Conservation (phyloP, 345 rosid species). For the Hibiscus mutabilis region DNA sequence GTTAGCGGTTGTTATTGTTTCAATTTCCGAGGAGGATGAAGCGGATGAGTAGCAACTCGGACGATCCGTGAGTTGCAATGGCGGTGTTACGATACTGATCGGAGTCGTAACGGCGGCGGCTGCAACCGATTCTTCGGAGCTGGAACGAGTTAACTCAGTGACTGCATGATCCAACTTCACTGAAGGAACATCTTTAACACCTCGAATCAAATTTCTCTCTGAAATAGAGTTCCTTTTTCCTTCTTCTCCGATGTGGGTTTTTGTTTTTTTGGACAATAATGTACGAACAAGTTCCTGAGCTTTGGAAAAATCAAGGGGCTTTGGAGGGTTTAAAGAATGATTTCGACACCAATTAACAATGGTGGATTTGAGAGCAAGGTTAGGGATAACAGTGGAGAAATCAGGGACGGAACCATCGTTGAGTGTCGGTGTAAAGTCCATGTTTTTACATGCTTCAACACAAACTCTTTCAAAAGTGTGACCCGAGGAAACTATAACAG, state of each 20-base stretch:
- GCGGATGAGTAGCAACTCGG: conserved; percentile 60
- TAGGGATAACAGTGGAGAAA: conserved; percentile 71
- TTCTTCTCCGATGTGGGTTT: neutral
- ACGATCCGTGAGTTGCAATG: conserved; percentile 37
- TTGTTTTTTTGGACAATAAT: conserved; percentile 16
- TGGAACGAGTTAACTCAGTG: conserved; percentile 39
- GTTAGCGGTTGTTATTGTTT: conserved; percentile 19
- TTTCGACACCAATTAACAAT: conserved; percentile 60
- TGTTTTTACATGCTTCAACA: conserved; percentile 52
- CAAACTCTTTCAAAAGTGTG: conserved; percentile 74
- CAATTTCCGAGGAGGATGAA: conserved; percentile 52
- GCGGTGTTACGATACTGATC: conserved; percentile 23
- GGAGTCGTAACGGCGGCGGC: neutral
- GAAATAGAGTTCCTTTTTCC: neutral
- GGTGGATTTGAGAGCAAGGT: conserved; percentile 71
- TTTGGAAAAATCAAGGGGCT: conserved; percentile 37
- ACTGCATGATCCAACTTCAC: conserved; percentile 33
- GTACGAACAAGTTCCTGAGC: conserved; percentile 45
- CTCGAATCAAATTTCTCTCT: too few relatives aligned
- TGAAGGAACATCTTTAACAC: conserved; percentile 31
- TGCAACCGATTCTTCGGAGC: conserved; percentile 43
- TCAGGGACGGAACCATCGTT: conserved; percentile 35
- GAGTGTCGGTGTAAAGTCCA: conserved; percentile 40
- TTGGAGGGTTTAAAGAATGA: conserved; percentile 37
- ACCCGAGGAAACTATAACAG: conserved; percentile 86